phyloP scores from a whole-genome alignment of 2,329 filamentous ascomycete species.

The Colletotrichum kahawae region DNA sequence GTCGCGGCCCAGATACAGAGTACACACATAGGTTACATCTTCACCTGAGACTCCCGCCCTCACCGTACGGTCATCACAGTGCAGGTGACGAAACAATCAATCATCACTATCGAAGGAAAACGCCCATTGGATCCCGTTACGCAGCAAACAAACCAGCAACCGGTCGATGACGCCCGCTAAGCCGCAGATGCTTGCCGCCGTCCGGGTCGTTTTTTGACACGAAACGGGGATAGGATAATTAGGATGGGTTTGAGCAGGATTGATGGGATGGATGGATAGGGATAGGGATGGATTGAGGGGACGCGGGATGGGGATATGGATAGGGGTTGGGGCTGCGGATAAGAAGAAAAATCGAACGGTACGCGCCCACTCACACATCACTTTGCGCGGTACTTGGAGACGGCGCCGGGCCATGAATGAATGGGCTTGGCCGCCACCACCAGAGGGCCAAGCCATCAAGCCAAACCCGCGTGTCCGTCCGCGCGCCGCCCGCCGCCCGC shows the following conservation, averaged over 20 bases:
- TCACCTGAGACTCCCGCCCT: conserved; percentile 4
- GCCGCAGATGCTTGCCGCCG: conserved; percentile 5
- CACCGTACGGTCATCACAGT: not conserved
- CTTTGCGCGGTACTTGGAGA: not conserved
- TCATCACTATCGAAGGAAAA: not conserved
- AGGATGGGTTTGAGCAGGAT: not conserved
- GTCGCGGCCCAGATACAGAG: not conserved
- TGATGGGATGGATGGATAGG: not conserved
- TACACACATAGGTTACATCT: not conserved
- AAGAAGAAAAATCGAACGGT: not conserved
- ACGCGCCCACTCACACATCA: not conserved
- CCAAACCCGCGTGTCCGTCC: not conserved
- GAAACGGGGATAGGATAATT: not conserved
- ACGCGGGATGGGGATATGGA: not conserved
- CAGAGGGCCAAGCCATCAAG: not conserved
- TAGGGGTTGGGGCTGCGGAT: not conserved
- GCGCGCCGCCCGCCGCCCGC: not conserved
- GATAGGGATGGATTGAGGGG: not conserved
- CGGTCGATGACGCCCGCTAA: not conserved
- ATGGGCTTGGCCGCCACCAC: not conserved
- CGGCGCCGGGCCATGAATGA: not conserved
- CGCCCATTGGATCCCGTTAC: not conserved
- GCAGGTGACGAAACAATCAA: not conserved
- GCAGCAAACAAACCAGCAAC: not conserved
- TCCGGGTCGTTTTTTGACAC: not conserved